Base-by-base conservation (phyloP, 768 basidiomycete genomes). In the Dentipellis sp. region DNA sequence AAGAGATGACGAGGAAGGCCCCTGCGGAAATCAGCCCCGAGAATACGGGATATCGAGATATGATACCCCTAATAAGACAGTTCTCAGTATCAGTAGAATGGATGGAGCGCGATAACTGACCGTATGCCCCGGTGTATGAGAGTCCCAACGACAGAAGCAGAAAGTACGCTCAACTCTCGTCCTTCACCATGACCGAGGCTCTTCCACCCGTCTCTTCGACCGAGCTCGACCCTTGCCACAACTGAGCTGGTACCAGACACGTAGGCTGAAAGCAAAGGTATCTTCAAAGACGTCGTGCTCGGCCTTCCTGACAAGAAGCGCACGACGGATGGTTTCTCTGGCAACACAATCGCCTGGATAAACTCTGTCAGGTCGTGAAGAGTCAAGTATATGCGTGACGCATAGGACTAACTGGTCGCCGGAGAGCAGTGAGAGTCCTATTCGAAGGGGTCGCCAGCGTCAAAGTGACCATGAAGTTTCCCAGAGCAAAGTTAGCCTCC, bases 401-500 rank as follows among this genome's bases (percentile, higher is more conserved):
- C 21, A 19, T 35, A 38, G 17, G 14, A 76, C 85, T 64, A 64
- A 91, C 90, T 10, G 90, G 80, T 59, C 80, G 76, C 58, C 88
- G 83, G 55, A 80, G 72, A 14, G 75, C 70, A 4, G 72, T 68
- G 22, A 93, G 69, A 6, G 88, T 86, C 63, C 76, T 79, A 67
- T 91, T 91, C 16, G 76, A 74, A 29, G 74, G 62, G 0, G 83
- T 82, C 2, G 71, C 73, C 23, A 93, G 69, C 1, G 77, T 81
- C 37, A 92, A 66, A 46, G 74, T 78, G 4, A 81, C 73, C 91
- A 93, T 93, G 68, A 92, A 93, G 67, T 93, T 93, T 42, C 91
- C 91, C 2, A 93, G 79, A 4, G 74, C 82, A 62, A 79, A 72
- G 69, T 90, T 92, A 19, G 82, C 68, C 57, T 83, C 80, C 16